These are phyloP conservation scores for Linum lewisii DNA, from an alignment of 345 rosid species.

Conservation along the genomic window DNA sequence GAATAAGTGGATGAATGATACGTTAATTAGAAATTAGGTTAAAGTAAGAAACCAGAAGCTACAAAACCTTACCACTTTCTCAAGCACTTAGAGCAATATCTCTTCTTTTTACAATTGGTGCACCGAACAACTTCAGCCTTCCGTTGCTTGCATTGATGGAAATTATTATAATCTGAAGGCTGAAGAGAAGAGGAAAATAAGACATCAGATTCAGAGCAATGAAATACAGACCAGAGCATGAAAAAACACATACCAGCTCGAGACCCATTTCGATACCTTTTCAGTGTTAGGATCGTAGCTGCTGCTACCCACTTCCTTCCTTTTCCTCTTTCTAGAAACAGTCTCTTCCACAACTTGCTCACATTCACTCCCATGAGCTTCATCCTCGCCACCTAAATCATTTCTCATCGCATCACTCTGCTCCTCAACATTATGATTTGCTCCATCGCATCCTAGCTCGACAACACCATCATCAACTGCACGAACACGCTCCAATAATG, in stretches of 20 bases:
- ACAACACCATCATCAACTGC: too few species aligned
- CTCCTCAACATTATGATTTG: not conserved
- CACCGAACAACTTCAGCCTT: constrained; percentile 41
- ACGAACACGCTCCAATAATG: too few species aligned
- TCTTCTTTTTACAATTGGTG: constrained; percentile 31
- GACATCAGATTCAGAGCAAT: too few species aligned
- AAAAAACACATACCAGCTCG: too few species aligned
- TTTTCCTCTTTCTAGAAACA: not conserved
- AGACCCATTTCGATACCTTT: too few species aligned
- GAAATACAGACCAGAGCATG: too few species aligned
- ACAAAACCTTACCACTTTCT: too few species aligned
- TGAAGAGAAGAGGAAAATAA: too few species aligned
- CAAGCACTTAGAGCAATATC: constrained; percentile 42
- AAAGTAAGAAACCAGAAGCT: too few species aligned
- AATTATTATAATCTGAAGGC: too few species aligned
- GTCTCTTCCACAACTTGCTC: not conserved
- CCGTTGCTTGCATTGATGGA: constrained; percentile 59
- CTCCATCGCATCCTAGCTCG: not conserved
- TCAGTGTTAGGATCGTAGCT: too few species aligned
- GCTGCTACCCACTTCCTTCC: not conserved
- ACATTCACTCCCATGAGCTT: not conserved
- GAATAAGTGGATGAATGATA: not conserved
- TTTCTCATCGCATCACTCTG: not conserved
- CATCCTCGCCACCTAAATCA: not conserved
- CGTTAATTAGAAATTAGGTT: constrained; percentile 13